Conservation (phyloP, 805 yeast genomes). For the Yarrowia osloensis region DNA sequence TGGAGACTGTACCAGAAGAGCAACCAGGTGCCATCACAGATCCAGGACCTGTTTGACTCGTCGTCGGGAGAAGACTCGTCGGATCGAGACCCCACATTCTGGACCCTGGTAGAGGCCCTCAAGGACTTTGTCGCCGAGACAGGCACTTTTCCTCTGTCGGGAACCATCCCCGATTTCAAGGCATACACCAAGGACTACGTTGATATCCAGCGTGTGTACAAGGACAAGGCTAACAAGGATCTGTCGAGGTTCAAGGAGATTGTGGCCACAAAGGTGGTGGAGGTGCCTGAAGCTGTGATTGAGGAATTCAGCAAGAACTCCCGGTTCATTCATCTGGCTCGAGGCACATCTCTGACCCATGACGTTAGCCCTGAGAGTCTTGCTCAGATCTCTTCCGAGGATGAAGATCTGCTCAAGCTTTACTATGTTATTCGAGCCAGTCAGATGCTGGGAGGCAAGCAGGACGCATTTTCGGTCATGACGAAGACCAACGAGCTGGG, state of each 20-base stretch:
- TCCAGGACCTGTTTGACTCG: constrained; percentile 31
- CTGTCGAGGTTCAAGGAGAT: constrained; percentile 45
- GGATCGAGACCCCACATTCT: constrained; percentile 47
- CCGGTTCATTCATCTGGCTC: constrained; percentile 52
- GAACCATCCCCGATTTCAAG: constrained; percentile 85
- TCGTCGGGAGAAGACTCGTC: constrained; percentile 1
- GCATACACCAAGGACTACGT: constrained; percentile 68
- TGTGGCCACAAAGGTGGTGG: constrained; percentile 40
- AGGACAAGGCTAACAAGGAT: constrained; percentile 57
- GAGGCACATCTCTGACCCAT: constrained; percentile 45
- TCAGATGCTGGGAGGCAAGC: constrained; percentile 31
- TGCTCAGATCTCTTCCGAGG: constrained; percentile 26
- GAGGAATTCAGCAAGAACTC: constrained; percentile 64
- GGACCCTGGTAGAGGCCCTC: constrained; percentile 63
- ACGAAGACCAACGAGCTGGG: background rate
- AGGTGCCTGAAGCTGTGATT: constrained; percentile 41
- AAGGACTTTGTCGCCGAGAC: constrained; percentile 48
- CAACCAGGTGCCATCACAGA: constrained; percentile 41
- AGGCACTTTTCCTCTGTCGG: constrained; percentile 65
- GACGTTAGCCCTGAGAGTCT: constrained; percentile 31
- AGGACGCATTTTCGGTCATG: background rate
- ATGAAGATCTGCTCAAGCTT: constrained; percentile 34
- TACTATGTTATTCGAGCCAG: constrained; percentile 38
- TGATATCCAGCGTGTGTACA: constrained; percentile 58
- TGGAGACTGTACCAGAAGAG: constrained; percentile 47